These are phyloP conservation scores for Pythium oligandrum DNA, from an alignment of 352 stramenopile species.

Conservation along the genomic window DNA sequence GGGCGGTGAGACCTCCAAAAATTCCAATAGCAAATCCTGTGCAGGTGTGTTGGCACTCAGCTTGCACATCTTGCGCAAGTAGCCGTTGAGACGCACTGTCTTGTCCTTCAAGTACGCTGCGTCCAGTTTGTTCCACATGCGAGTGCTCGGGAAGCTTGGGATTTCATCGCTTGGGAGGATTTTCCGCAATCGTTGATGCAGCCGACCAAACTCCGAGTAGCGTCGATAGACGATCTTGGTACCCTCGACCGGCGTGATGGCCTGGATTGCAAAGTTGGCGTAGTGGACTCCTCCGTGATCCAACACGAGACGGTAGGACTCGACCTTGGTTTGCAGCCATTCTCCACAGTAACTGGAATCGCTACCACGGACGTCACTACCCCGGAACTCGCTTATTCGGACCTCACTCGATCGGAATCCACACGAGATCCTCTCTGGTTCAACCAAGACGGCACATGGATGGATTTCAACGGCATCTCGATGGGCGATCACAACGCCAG, in stretches of 20 bases:
- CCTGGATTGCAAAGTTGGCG: conserved; percentile 75
- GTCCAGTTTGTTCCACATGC: conserved; percentile 85
- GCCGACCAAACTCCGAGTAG: conserved; percentile 72
- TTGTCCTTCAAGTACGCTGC: conserved; percentile 79
- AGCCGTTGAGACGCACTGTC: conserved; percentile 59
- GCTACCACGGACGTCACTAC: conserved; percentile 32
- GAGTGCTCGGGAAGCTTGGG: conserved; percentile 54
- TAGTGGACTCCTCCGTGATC: conserved; percentile 73
- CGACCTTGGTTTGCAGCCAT: conserved; percentile 79
- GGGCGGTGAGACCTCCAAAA: conserved; percentile 37
- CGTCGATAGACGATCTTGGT: conserved; percentile 65
- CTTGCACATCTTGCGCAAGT: conserved; percentile 71
- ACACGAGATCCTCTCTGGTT: too few species aligned
- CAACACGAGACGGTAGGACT: conserved; percentile 57
- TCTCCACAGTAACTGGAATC: conserved; percentile 29
- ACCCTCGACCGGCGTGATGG: conserved; percentile 51
- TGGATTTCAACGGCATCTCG: conserved; percentile 79
- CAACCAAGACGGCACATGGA: conserved; percentile 61
- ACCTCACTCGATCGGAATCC: too few species aligned
- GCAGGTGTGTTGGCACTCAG: conserved; percentile 64
- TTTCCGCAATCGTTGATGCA: conserved; percentile 71
- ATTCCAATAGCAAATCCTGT: conserved; percentile 56
- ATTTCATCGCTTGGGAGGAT: conserved; percentile 78
- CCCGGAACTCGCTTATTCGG: too few species aligned
- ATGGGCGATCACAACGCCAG: conserved; percentile 48